A percentile compares a stretch with the other conserved stretches of the same genome.
phyloP scores from a whole-genome alignment of 2,329 filamentous ascomycete species.

The Nothopassalora personata region DNA sequence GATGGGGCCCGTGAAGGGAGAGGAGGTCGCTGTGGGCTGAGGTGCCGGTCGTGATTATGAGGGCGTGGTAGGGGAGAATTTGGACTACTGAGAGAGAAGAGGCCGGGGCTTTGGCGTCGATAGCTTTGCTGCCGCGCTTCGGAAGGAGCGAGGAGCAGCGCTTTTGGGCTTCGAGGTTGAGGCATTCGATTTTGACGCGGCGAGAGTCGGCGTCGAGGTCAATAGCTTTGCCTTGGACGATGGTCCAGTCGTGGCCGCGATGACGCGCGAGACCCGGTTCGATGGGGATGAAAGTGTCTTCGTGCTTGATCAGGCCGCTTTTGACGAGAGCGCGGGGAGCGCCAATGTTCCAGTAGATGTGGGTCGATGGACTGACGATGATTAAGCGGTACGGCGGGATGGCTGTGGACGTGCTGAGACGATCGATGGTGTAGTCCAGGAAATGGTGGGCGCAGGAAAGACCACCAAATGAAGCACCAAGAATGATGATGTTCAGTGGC shows the following conservation, averaged over 20 bases:
- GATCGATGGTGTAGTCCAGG: slow-evolving; percentile 30
- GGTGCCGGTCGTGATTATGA: slow-evolving; percentile 37
- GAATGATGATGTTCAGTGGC: slow-evolving; percentile 35
- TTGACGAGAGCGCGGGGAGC: slow-evolving; percentile 36
- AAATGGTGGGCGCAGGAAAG: slow-evolving; percentile 35
- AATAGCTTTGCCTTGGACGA: slow-evolving; percentile 34
- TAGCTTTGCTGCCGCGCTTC: neutral
- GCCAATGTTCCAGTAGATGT: slow-evolving; percentile 37
- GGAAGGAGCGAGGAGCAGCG: slow-evolving; percentile 9
- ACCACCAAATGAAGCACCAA: slow-evolving; percentile 37
- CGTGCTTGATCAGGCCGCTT: slow-evolving; percentile 30
- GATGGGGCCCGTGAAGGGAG: slow-evolving; percentile 31
- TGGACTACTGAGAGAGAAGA: slow-evolving; percentile 14
- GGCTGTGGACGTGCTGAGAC: slow-evolving; percentile 24
- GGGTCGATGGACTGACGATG: slow-evolving; percentile 32
- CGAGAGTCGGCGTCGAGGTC: slow-evolving; percentile 26
- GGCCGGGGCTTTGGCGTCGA: slow-evolving; percentile 1
- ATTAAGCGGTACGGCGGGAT: slow-evolving; percentile 32
- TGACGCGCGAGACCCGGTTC: slow-evolving; percentile 33
- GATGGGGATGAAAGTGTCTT: slow-evolving; percentile 35
- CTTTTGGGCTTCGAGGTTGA: slow-evolving; percentile 18
- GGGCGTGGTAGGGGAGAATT: slow-evolving; percentile 31
- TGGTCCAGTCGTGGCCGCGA: slow-evolving; percentile 25
- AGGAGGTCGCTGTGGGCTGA: slow-evolving; percentile 33
- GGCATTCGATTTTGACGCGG: slow-evolving; percentile 26